Evolutionary conservation across 345 rosid genomes (phyloP).

Genomic region (Camelina neglecta): DNA sequence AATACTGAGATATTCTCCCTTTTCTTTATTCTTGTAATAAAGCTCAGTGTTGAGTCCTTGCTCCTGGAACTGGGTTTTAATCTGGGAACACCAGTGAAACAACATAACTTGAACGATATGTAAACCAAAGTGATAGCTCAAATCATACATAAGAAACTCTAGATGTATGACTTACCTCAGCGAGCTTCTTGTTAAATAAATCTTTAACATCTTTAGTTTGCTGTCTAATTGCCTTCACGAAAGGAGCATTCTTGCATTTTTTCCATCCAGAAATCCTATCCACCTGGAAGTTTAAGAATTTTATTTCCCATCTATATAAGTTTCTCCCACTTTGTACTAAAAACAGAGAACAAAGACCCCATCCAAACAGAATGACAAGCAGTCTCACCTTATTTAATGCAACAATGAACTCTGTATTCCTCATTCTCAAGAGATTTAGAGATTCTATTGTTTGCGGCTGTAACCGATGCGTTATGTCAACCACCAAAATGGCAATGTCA

Average conservation of each 20-base stretch:
- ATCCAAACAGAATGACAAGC: conserved; percentile 12
- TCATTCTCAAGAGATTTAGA: conserved; percentile 80
- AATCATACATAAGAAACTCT: conserved; percentile 2
- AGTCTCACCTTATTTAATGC: conserved; percentile 87
- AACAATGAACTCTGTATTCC: conserved; percentile 87
- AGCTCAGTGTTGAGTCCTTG: conserved; percentile 92
- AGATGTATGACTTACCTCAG: conserved; percentile 50
- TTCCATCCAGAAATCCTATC: conserved; percentile 97
- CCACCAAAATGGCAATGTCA: conserved; percentile 96
- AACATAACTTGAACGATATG: conserved; percentile 4
- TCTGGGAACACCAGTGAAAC: conserved; percentile 46
- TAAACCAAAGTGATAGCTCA: conserved; percentile 14
- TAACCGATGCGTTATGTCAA: conserved; percentile 92
- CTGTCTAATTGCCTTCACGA: conserved; percentile 66
- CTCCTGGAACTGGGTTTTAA: conserved; percentile 77
- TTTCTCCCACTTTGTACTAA: background rate
- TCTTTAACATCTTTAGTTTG: conserved; percentile 68
- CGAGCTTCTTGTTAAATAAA: conserved; percentile 78
- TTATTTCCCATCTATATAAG: background rate
- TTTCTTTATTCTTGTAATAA: conserved; percentile 84
- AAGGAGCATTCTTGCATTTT: conserved; percentile 76
- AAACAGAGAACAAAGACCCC: conserved; percentile 17
- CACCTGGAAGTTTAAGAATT: conserved; percentile 56
- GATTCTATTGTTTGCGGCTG: conserved; percentile 96
- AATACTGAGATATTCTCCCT: conserved; percentile 79